A percentile compares a stretch with the other conserved stretches of the same genome.
phyloP scores from a whole-genome alignment of 2,329 filamentous ascomycete genomes.

The Purpureocillium lavendulum region DNA sequence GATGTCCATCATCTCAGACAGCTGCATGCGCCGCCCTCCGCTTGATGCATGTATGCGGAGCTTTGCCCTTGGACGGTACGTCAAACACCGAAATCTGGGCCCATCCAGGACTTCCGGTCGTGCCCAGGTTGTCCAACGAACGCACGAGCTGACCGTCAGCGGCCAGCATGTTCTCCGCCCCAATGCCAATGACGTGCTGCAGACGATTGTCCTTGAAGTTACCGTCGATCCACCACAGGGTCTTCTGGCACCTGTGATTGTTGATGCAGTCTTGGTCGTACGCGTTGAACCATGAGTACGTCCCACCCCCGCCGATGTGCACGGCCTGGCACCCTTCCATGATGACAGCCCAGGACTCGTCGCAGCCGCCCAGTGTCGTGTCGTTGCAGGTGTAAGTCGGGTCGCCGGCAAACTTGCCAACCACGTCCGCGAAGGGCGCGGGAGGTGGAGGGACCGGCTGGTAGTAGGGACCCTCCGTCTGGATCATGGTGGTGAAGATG shows the following conservation, averaged over 20 bases:
- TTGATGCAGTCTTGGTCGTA: neutral
- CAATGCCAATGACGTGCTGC: slow-evolving; percentile 18
- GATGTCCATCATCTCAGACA: too few relatives aligned
- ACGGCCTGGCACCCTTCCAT: slow-evolving; percentile 10
- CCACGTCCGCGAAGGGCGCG: slow-evolving; percentile 8
- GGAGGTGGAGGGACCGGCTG: slow-evolving; percentile 24
- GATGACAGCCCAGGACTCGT: slow-evolving; percentile 14
- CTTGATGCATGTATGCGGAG: too few relatives aligned
- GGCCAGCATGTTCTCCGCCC: slow-evolving; percentile 13
- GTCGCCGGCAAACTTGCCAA: slow-evolving; percentile 7
- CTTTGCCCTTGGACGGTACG: too few relatives aligned
- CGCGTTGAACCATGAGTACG: slow-evolving; percentile 16
- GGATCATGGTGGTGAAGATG: slow-evolving; percentile 51
- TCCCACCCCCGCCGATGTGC: slow-evolving; percentile 13
- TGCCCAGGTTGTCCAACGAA: too few relatives aligned
- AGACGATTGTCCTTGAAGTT: slow-evolving; percentile 12
- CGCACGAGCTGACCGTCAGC: neutral
- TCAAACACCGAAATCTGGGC: too few relatives aligned
- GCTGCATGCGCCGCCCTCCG: too few relatives aligned
- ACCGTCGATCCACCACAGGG: slow-evolving; percentile 6
- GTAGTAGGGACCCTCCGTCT: slow-evolving; percentile 61
- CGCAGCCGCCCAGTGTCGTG: slow-evolving; percentile 9
- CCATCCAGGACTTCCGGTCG: too few relatives aligned
- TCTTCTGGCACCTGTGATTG: slow-evolving; percentile 13
- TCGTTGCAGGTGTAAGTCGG: slow-evolving; percentile 8